Evolutionary conservation across 352 stramenopile species (phyloP), one percentile per base, ranked within the genome.

Genomic region (Phytophthora constricta): DNA sequence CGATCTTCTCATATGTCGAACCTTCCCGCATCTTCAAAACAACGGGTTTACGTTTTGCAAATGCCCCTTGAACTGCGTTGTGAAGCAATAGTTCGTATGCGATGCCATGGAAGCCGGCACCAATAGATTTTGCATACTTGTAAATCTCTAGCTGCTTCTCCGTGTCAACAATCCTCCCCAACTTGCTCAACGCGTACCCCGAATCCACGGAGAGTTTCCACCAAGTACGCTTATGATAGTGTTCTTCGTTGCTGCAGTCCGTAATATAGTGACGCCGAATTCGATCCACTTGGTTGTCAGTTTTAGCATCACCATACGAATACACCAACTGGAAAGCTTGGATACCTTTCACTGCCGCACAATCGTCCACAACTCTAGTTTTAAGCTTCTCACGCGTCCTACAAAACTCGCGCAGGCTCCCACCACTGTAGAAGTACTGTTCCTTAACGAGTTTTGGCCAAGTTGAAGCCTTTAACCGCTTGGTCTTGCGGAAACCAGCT

Each of bases 361-460:
- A 71, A 63, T 53, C 31, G 10, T 0, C 37, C 23, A 3, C 42
- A 22, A 62, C 61, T 28, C n/a, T 13, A 1, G 14, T 17, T 25
- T 45, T 39, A 2, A 63, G 17, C 31, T 1, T 2, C 17, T 62
- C 16, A 0, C 41, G 56, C 7, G 13, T 43, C 13, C n/a, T 59
- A 28, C 50, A 58, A 3, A 72, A 72, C 19, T 72, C 57, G 17
- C 64, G 64, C 64, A 72, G 26, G 62, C 57, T 67, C 33, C 64
- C 64, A 48, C 64, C 64, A 62, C 49, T 58, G 64, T 68, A 72
- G 50, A 68, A 72, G 20, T 65, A 52, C 48, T 70, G 55, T 28
- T 70, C 47, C 42, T 56, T 43, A 33, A 66, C 62, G 28, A 70
- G 45, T 61, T 65, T 70, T 46, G 5, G 8, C 19, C 3, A 65